These are phyloP conservation scores for Ceratonia siliqua DNA, from an alignment of 306 rosid genomes.

Conservation along the genomic window DNA sequence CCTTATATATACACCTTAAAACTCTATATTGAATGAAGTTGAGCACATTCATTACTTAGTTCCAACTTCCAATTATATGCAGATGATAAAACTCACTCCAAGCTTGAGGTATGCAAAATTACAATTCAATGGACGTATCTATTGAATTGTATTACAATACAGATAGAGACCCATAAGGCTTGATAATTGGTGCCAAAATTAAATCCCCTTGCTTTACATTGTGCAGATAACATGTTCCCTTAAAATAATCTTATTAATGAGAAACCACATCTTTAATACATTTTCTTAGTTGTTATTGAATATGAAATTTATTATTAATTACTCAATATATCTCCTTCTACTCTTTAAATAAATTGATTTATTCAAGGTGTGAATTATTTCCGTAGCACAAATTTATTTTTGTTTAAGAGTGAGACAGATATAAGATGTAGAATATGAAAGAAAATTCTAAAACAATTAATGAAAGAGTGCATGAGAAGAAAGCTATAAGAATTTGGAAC, in stretches of 20 bases:
- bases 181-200: background rate
- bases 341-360: conserved; percentile 19
- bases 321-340: background rate
- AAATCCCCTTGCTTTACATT: background rate
- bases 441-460: background rate
- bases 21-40: conserved; percentile 23
- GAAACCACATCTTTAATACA: background rate
- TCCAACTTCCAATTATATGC: conserved; percentile 18
- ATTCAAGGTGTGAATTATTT: conserved; percentile 22
- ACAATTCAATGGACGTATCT: background rate
- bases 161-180: conserved; percentile 16
- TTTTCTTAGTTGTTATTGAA: background rate
- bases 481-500: conserved; percentile 18
- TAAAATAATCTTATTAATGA: background rate
- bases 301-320: background rate
- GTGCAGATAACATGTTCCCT: background rate
- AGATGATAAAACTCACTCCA: conserved; percentile 3
- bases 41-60: conserved; percentile 8
- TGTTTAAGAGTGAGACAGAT: conserved; percentile 14
- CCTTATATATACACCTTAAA: background rate
- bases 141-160: background rate
- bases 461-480: background rate
- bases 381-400: conserved; percentile 3
- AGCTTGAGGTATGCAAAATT: background rate
- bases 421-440: background rate